phyloP scores from a whole-genome alignment of 495 filamentous ascomycete species.

The Xylona heveae region DNA sequence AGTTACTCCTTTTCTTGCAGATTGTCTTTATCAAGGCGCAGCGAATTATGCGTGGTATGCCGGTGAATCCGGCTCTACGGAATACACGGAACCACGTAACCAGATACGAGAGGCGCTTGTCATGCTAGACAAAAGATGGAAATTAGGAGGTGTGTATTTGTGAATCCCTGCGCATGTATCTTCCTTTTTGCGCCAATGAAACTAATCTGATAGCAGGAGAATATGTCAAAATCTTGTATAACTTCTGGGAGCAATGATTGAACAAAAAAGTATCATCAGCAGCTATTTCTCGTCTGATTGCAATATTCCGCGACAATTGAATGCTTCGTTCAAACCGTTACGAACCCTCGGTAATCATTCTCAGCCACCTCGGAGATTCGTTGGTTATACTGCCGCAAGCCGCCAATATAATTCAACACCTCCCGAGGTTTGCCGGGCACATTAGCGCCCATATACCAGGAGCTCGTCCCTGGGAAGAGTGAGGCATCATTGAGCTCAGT shows the following conservation, averaged over 20 bases:
- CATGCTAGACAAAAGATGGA: neutral
- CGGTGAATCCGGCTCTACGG: neutral
- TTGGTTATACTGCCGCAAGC: neutral
- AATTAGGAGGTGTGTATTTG: neutral
- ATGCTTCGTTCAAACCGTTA: too few species aligned
- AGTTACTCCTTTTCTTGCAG: slow-evolving; percentile 15
- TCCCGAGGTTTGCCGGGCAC: slow-evolving; percentile 24
- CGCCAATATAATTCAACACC: slow-evolving; percentile 20
- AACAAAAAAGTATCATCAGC: too few species aligned
- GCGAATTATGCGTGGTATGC: slow-evolving; percentile 18
- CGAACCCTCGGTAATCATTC: neutral
- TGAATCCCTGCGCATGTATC: too few species aligned
- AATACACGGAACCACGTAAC: neutral
- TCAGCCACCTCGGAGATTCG: neutral
- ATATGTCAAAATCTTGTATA: too few species aligned
- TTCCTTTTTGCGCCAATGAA: too few species aligned
- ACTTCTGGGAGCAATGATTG: too few species aligned
- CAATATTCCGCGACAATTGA: too few species aligned
- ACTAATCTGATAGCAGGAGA: too few species aligned
- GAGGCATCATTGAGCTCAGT: slow-evolving; percentile 19
- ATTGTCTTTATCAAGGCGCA: slow-evolving; percentile 16
- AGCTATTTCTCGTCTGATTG: too few species aligned
- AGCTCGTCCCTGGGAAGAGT: slow-evolving; percentile 23
- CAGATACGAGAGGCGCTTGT: neutral
- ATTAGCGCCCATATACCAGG: slow-evolving; percentile 21